Evolutionary conservation across 345 rosid species (phyloP), one percentile per base, ranked within the genome.

Genomic region (Salix viminalis): DNA sequence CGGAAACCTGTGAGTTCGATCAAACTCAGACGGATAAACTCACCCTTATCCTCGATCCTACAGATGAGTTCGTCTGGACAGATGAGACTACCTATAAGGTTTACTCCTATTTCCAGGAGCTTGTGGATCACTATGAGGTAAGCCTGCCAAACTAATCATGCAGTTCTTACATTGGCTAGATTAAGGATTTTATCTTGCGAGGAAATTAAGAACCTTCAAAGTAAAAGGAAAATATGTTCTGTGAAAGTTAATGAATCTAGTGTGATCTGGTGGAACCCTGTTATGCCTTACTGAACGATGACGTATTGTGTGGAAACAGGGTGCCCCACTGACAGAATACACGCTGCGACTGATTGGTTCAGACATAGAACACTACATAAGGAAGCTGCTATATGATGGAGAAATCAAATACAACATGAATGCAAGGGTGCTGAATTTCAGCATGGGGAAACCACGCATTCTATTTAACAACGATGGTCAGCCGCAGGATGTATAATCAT

Each of bases 111-210:
- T 95, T 95, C 79, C 99, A 95, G 81, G 99, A 92, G 83, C 99
- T 92, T 24, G 97, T 95, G 14, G 97, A 95, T 84, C 97, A 95
- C 86, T 95, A 95, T 28, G 97, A 95, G 97, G 98, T 86, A 74
- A 46, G 23, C 12, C 75, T 70, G 1, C 9, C 28, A 10, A 19
- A 19, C 21, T 19, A 54, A 54, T 54, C 60, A 21, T 7, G 23
- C 60, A 7, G 11, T 23, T 11, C 13, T n/a, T 39, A 18, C 62
- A 34, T 2, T 18, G 15, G 15, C 13, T 36, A 32, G 13, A 36
- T 16, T 23, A 12, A 15, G 44, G 70, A 66, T 18, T 67, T 21
- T 37, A 2, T 7, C 23, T 39, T n/a, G n/a, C 19, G 23, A 19
- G 44, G 4, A 7, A 54, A 21, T 54, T 54, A 2, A 52, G 21